A percentile compares a stretch with the other conserved stretches of the same genome.
Conservation (phyloP, 495 filamentous ascomycete genomes). For the Clavariopsis aquatica region DNA sequence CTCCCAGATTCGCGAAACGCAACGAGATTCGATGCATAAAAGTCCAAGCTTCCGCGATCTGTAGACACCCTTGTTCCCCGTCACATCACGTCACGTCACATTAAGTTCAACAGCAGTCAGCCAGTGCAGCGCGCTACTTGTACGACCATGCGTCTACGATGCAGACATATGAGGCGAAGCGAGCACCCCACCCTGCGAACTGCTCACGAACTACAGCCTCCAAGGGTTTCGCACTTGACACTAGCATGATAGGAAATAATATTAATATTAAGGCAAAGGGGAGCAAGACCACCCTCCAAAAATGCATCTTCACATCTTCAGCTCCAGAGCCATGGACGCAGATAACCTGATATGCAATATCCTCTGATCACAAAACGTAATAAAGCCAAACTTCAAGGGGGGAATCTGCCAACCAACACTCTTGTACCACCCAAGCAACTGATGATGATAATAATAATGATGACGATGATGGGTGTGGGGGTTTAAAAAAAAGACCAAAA, state of each 20-base stretch:
- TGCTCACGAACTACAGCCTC: background rate
- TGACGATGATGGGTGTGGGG: background rate
- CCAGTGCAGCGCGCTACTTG: too few relatives aligned
- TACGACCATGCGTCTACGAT: background rate
- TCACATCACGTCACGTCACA: background rate
- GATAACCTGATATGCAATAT: background rate
- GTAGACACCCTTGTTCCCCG: background rate
- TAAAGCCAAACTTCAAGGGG: background rate
- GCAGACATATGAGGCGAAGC: background rate
- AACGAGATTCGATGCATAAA: background rate
- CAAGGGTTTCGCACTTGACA: background rate
- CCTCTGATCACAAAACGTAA: background rate
- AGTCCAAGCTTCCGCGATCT: conserved; percentile 1
- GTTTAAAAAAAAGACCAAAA: background rate
- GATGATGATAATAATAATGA: too few relatives aligned
- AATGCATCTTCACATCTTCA: background rate
- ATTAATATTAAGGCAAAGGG: conserved; percentile 15
- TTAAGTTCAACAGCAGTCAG: too few relatives aligned
- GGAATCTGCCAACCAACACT: background rate
- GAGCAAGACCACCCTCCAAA: conserved; percentile 1
- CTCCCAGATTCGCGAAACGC: background rate
- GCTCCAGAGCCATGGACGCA: background rate
- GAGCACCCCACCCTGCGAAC: background rate
- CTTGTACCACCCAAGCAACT: background rate
- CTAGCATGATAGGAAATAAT: background rate